These are phyloP conservation scores for Sparassis latifolia DNA, from an alignment of 1,284 basidiomycete genomes.

Conservation along the genomic window DNA sequence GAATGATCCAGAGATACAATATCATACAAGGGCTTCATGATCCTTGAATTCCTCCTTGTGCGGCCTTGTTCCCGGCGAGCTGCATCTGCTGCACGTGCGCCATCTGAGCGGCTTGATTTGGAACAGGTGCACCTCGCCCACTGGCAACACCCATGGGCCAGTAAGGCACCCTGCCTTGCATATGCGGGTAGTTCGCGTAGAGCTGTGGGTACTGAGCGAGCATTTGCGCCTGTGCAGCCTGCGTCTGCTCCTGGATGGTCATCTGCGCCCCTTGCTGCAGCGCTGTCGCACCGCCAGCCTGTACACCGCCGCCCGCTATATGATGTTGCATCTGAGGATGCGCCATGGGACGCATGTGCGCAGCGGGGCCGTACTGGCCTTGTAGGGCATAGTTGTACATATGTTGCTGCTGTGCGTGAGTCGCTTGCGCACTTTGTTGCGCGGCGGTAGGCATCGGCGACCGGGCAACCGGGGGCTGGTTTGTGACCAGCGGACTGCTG, in stretches of 20 bases:
- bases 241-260: slow-evolving; percentile 25
- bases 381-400: slow-evolving; percentile 10
- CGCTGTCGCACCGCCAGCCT: slow-evolving; percentile 15
- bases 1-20: slow-evolving; percentile 7
- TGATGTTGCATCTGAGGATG: slow-evolving; percentile 17
- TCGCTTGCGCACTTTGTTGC: slow-evolving; percentile 10
- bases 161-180: slow-evolving; percentile 20
- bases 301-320: slow-evolving; percentile 9
- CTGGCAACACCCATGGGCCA: slow-evolving; percentile 20
- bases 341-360: slow-evolving; percentile 6
- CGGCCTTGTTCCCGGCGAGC: slow-evolving; percentile 27
- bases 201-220: slow-evolving; percentile 25
- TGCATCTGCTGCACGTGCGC: slow-evolving; percentile 28
- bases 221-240: slow-evolving; percentile 15
- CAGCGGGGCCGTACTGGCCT: slow-evolving; percentile 4
- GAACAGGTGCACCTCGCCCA: slow-evolving; percentile 22
- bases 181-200: slow-evolving; percentile 14
- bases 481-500: slow-evolving; percentile 22
- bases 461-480: slow-evolving; percentile 13
- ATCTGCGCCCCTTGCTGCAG: slow-evolving; percentile 21
- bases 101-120: slow-evolving; percentile 17
- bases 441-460: slow-evolving; percentile 19
- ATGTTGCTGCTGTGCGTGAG: slow-evolving; percentile 6
- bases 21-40: slow-evolving; percentile 16
- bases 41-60: slow-evolving; percentile 32